These are phyloP conservation scores for Panicum hallii DNA, from an alignment of 202 grass and related monocot species.

Conservation along the genomic window DNA sequence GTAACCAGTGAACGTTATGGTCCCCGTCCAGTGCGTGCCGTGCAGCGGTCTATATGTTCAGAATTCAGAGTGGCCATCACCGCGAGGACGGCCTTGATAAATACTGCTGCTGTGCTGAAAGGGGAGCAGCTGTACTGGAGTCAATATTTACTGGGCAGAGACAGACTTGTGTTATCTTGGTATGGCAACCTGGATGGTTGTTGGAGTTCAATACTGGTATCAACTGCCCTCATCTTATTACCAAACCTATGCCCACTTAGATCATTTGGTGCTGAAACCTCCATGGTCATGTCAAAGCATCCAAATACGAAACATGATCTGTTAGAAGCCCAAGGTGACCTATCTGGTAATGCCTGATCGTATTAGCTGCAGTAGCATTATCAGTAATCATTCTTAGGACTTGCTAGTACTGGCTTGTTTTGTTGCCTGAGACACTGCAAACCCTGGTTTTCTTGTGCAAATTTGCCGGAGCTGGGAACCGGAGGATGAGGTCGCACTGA, in stretches of 20 bases:
- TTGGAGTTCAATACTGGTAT: background rate
- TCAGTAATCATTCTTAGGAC: background rate
- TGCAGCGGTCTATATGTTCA: slow-evolving; percentile 22
- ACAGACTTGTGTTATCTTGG: background rate
- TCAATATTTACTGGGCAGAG: background rate
- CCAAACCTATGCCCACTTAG: background rate
- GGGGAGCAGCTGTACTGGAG: slow-evolving; percentile 9
- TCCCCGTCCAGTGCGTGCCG: slow-evolving; percentile 27
- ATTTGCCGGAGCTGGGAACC: background rate
- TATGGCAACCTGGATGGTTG: background rate
- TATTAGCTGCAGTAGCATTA: background rate
- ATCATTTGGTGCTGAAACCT: background rate
- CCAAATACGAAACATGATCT: background rate
- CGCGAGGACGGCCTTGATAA: slow-evolving; percentile 28
- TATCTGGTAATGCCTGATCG: background rate
- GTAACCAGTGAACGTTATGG: slow-evolving; percentile 34
- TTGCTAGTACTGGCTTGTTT: background rate
- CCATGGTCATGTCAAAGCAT: background rate
- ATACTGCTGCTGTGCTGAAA: slow-evolving; percentile 26
- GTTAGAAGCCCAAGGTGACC: background rate
- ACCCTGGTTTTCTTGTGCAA: background rate
- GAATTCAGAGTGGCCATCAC: slow-evolving; percentile 1
- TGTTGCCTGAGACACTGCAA: background rate
- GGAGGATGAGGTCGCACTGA: slow-evolving; percentile 1
- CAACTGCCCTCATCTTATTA: background rate